Conservation (phyloP, 352 stramenopile genomes). For the Blastocystis hominis region DNA sequence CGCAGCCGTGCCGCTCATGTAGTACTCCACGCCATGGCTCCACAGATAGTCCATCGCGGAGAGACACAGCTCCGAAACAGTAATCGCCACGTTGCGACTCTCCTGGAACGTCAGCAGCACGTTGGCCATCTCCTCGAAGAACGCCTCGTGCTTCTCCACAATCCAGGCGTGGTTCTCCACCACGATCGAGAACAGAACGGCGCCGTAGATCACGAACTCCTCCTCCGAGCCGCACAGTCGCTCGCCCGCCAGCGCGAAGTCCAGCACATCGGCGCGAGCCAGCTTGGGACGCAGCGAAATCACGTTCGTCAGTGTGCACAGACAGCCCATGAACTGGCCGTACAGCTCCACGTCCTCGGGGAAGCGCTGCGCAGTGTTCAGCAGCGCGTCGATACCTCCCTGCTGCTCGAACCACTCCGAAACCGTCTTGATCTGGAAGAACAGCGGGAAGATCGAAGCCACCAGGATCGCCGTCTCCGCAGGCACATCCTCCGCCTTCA, state of each 20-base stretch:
- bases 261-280: constrained; percentile 17
- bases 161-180: constrained; percentile 46
- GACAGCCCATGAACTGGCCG: constrained; percentile 20
- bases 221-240: constrained; percentile 6
- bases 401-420: constrained; percentile 8
- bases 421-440: constrained; percentile 54
- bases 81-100: constrained; percentile 9
- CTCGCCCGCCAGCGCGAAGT: constrained; percentile 22
- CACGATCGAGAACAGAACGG: neutral
- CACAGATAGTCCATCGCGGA: constrained; percentile 43
- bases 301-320: constrained; percentile 18
- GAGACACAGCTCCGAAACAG: constrained; percentile 7
- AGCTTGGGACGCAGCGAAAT: neutral
- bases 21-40: constrained; percentile 35
- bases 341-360: constrained; percentile 32
- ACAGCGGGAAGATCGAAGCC: neutral
- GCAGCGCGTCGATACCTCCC: constrained; percentile 11
- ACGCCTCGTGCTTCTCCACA: neutral
- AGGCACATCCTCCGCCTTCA: constrained; percentile 26
- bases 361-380: neutral
- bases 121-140: constrained; percentile 11
- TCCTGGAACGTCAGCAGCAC: constrained; percentile 17
- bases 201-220: neutral
- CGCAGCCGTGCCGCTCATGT: constrained; percentile 17
- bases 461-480: constrained; percentile 22